A percentile compares a stretch with the other conserved stretches of the same genome.
phyloP scores from a whole-genome alignment of 805 yeast genomes.

The Grigorovia jiainica region DNA sequence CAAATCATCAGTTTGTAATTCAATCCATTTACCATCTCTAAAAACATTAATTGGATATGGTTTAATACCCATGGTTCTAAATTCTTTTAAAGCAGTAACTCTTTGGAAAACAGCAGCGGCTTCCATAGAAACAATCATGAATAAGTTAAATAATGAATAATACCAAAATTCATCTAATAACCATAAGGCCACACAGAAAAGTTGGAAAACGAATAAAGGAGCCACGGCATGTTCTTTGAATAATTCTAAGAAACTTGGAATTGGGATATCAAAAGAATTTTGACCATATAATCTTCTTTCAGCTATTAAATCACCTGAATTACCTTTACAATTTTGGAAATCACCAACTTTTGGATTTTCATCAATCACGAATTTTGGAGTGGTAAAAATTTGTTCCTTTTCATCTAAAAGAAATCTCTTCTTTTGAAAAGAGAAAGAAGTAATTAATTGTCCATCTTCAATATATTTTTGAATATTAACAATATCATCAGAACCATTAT shows the following conservation, averaged over 20 bases:
- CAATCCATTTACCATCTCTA: constrained; percentile 63
- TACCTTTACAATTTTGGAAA: constrained; percentile 50
- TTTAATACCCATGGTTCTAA: constrained; percentile 93
- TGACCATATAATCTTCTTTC: constrained; percentile 60
- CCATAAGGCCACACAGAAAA: constrained; percentile 94
- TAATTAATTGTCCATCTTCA: constrained; percentile 51
- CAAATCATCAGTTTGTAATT: constrained; percentile 60
- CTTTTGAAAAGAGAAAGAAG: constrained; percentile 80
- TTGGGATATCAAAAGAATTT: constrained; percentile 88
- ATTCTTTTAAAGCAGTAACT: constrained; percentile 87
- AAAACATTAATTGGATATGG: constrained; percentile 72
- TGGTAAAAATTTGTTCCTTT: constrained; percentile 48
- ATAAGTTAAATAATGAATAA: constrained; percentile 78
- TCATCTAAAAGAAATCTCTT: constrained; percentile 72
- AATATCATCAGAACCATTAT: constrained; percentile 79
- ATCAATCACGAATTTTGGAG: constrained; percentile 67
- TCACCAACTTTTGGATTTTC: constrained; percentile 45
- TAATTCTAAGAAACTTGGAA: constrained; percentile 82
- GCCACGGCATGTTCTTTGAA: constrained; percentile 98
- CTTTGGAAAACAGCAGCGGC: constrained; percentile 93
- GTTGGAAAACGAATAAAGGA: constrained; percentile 93
- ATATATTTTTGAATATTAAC: constrained; percentile 47
- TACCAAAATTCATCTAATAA: constrained; percentile 96
- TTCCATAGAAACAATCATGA: constrained; percentile 90
- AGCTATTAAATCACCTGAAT: constrained; percentile 42